Percentiles rank a stretch among this genome's conserved stretches.
Conservation (phyloP, 148 eudicot species). For the Spergularia bocconei region DNA sequence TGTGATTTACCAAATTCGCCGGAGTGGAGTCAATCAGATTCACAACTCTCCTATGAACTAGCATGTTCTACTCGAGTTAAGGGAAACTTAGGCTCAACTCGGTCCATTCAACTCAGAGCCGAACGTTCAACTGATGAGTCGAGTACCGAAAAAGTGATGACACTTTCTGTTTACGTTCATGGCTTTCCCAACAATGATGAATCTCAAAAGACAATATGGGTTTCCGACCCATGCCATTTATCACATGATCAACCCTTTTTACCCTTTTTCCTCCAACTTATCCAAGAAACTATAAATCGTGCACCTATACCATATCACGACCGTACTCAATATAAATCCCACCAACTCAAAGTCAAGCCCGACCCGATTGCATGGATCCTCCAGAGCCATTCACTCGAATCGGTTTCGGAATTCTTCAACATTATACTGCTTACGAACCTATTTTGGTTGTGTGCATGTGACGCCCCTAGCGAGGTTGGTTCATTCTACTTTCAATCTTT, state of each 20-base stretch:
- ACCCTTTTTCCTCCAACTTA: constrained; percentile 69
- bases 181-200: constrained; percentile 34
- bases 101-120: constrained; percentile 63
- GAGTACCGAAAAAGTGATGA: constrained; percentile 29
- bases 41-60: constrained; percentile 48
- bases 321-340: constrained; percentile 44
- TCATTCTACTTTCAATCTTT: constrained; percentile 67
- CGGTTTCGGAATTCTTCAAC: constrained; percentile 64
- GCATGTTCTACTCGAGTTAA: constrained; percentile 25
- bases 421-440: constrained; percentile 60
- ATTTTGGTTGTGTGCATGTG: constrained; percentile 75
- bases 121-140: constrained; percentile 33
- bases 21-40: constrained; percentile 49
- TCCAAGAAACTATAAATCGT: constrained; percentile 56
- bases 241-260: constrained; percentile 55
- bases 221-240: constrained; percentile 59
- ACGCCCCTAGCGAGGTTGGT: constrained; percentile 67
- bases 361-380: constrained; percentile 60
- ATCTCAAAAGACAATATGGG: constrained; percentile 48
- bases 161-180: constrained; percentile 43
- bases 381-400: constrained; percentile 69
- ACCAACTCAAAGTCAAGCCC: constrained; percentile 43
- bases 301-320: constrained; percentile 48
- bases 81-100: constrained; percentile 14
- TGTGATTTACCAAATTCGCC: constrained; percentile 57